These are phyloP conservation scores for Camellia sinensis DNA, from an alignment of 148 eudicot species.

Conservation along the genomic window DNA sequence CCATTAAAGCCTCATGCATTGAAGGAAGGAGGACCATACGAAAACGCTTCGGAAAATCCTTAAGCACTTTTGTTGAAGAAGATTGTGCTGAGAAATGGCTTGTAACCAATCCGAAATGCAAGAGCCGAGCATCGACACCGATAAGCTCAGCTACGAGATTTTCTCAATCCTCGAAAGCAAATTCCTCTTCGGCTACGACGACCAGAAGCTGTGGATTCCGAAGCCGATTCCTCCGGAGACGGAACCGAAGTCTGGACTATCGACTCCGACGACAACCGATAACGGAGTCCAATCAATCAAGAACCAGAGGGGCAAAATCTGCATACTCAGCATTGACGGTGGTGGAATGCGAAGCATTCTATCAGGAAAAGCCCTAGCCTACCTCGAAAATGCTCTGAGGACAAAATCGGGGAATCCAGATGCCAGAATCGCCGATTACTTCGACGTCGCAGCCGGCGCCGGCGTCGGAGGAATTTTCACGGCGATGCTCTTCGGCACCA, in stretches of 20 bases:
- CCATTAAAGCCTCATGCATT: not conserved
- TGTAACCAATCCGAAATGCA: slow-evolving; percentile 38
- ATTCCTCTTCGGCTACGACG: slow-evolving; percentile 79
- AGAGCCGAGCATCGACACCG: slow-evolving; percentile 81
- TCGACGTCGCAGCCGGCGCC: slow-evolving; percentile 81
- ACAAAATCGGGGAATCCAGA: slow-evolving; percentile 65
- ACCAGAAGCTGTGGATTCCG: slow-evolving; percentile 62
- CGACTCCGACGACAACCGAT: slow-evolving; percentile 17
- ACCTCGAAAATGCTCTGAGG: slow-evolving; percentile 59
- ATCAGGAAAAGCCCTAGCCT: slow-evolving; percentile 69
- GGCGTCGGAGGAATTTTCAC: slow-evolving; percentile 83
- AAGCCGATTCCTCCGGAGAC: slow-evolving; percentile 40
- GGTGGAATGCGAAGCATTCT: slow-evolving; percentile 79
- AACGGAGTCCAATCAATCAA: slow-evolving; percentile 40
- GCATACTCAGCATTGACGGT: slow-evolving; percentile 72
- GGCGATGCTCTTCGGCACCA: slow-evolving; percentile 71
- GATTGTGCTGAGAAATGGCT: slow-evolving; percentile 5
- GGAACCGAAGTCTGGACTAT: slow-evolving; percentile 28
- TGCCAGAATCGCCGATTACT: slow-evolving; percentile 78
- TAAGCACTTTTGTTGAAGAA: not conserved
- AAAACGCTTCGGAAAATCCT: not conserved
- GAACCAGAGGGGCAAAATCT: slow-evolving; percentile 86
- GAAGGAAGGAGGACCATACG: too few relatives aligned
- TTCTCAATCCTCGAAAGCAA: slow-evolving; percentile 82
- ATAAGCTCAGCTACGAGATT: slow-evolving; percentile 92